These are phyloP conservation scores for Xylaria sp. DNA, from an alignment of 495 filamentous ascomycete genomes.

Conservation along the genomic window DNA sequence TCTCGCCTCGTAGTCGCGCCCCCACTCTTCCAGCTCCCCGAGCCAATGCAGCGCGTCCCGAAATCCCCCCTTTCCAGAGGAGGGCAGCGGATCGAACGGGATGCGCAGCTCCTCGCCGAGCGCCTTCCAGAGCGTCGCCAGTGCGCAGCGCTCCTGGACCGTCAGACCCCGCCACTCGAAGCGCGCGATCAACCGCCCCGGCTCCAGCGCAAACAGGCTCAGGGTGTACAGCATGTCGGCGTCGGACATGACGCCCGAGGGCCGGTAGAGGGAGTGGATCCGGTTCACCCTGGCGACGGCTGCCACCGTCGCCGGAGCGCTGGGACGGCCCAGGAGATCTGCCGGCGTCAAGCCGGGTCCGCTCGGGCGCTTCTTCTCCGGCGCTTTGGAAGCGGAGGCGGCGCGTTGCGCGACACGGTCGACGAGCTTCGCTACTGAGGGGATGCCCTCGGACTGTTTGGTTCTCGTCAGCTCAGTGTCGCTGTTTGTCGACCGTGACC, in stretches of 20 bases:
- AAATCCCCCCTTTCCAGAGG: neutral
- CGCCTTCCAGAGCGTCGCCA: conserved; percentile 47
- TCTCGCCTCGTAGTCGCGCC: neutral
- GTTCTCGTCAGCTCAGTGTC: neutral
- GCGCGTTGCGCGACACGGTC: conserved; percentile 8
- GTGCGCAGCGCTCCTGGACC: conserved; percentile 50
- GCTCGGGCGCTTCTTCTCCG: neutral
- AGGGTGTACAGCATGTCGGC: conserved; percentile 54
- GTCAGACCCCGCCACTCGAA: conserved; percentile 56
- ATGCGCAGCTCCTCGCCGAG: conserved; percentile 9
- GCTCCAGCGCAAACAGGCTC: conserved; percentile 48
- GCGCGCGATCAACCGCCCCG: conserved; percentile 38
- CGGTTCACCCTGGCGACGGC: conserved; percentile 24
- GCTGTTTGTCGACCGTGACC: neutral
- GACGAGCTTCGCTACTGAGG: conserved; percentile 14
- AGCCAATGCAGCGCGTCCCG: conserved; percentile 19
- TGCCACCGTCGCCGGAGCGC: neutral
- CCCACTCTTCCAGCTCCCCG: conserved; percentile 10
- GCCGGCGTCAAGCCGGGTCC: neutral
- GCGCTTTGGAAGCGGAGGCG: neutral
- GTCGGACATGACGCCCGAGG: conserved; percentile 48
- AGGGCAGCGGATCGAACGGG: neutral
- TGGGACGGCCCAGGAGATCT: neutral
- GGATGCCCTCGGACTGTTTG: conserved; percentile 15
- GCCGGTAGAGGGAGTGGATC: conserved; percentile 56